phyloP scores from a whole-genome alignment of 1,284 basidiomycete species.

The Apiotrichum sp. region DNA sequence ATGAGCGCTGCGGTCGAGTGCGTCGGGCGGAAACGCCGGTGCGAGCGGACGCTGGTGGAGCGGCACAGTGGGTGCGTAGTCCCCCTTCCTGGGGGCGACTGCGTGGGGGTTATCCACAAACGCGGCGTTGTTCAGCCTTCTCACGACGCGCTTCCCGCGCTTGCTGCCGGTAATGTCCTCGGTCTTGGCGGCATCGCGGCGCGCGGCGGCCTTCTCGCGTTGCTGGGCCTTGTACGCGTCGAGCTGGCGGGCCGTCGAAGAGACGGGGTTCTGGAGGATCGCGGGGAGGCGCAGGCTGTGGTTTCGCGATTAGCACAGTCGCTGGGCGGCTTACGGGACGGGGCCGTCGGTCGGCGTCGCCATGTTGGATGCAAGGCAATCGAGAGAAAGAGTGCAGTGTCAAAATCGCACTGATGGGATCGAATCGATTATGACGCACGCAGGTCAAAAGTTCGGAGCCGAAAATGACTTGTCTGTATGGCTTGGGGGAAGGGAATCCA shows the following conservation, averaged over 20 bases:
- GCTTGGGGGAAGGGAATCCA: no score
- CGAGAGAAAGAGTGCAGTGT: no score
- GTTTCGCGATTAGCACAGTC: not conserved
- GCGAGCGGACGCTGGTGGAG: slow-evolving; percentile 27
- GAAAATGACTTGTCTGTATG: no score
- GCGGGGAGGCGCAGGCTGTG: slow-evolving; percentile 40
- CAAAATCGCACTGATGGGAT: no score
- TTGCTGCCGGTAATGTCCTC: not conserved
- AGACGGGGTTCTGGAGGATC: slow-evolving; percentile 43
- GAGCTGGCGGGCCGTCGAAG: slow-evolving; percentile 29
- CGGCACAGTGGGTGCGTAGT: slow-evolving; percentile 38
- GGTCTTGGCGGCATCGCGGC: slow-evolving; percentile 11
- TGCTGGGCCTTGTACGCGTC: slow-evolving; percentile 44
- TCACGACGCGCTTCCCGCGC: slow-evolving; percentile 36
- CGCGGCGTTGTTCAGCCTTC: slow-evolving; percentile 42
- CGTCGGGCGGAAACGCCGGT: slow-evolving; percentile 29
- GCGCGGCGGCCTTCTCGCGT: slow-evolving; percentile 34
- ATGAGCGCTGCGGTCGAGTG: slow-evolving; percentile 24
- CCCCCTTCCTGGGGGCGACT: slow-evolving; percentile 26
- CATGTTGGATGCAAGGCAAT: no score
- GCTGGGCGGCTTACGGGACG: not conserved
- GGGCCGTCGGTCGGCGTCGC: not conserved
- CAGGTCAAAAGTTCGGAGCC: no score
- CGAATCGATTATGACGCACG: no score
- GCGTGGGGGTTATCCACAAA: slow-evolving; percentile 43